These are phyloP conservation scores for Cadophora sp. DNA, from an alignment of 2,329 filamentous ascomycete genomes.

Conservation along the genomic window DNA sequence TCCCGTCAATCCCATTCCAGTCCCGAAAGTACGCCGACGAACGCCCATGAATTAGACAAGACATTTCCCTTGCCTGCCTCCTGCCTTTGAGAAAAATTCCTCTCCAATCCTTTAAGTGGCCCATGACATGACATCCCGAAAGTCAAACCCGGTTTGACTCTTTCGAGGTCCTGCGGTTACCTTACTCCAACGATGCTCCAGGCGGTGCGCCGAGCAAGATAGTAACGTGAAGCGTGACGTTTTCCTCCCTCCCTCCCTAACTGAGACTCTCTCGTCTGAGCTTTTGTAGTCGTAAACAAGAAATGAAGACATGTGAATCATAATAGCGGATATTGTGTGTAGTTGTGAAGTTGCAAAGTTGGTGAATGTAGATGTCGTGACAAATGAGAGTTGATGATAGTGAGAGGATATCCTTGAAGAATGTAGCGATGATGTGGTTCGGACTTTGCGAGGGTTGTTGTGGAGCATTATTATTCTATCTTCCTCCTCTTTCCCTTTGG, in stretches of 20 bases:
- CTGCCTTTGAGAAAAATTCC: conserved; percentile 4
- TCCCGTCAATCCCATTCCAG: conserved; percentile 25
- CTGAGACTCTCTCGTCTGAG: conserved; percentile 35
- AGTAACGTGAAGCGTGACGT: conserved; percentile 33
- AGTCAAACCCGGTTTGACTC: conserved; percentile 30
- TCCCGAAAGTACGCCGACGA: conserved; percentile 32
- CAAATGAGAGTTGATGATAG: conserved; percentile 10
- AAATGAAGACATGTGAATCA: conserved; percentile 25
- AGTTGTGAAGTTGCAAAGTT: conserved; percentile 5
- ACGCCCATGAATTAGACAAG: conserved; percentile 30
- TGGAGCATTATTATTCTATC: conserved; percentile 53
- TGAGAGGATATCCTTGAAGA: conserved; percentile 6
- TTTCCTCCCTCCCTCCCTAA: conserved; percentile 33
- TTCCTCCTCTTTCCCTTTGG: conserved; percentile 94
- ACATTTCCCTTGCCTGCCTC: conserved; percentile 18
- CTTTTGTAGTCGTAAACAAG: conserved; percentile 36
- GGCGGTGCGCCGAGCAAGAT: conserved; percentile 41
- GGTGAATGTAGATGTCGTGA: conserved; percentile 11
- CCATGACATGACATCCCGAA: conserved; percentile 28
- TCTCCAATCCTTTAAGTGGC: conserved; percentile 31
- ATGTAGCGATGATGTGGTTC: conserved; percentile 13
- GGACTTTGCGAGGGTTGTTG: conserved; percentile 1
- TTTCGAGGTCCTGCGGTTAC: conserved; percentile 27
- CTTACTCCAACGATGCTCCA: conserved; percentile 42
- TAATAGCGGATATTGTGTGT: conserved; percentile 15